phyloP scores from a whole-genome alignment of 345 rosid genomes.

The Citrus hindsii region DNA sequence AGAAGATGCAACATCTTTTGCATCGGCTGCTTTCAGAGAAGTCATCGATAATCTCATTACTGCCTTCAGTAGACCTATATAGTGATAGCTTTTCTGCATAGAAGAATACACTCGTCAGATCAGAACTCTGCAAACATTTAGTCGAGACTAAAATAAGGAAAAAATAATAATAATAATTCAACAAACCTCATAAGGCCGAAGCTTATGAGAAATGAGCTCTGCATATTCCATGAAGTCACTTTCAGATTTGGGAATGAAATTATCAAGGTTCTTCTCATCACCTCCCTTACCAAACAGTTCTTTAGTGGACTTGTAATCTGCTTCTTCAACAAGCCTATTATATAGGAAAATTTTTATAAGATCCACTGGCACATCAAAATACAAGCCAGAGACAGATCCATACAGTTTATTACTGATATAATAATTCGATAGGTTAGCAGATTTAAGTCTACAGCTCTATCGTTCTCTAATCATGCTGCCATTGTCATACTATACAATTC shows the following conservation, averaged over 20 bases:
- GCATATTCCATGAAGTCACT: conserved; percentile 89
- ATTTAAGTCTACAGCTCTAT: background rate
- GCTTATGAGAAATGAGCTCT: conserved; percentile 72
- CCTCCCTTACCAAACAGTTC: conserved; percentile 64
- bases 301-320: conserved; percentile 68
- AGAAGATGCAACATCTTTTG: conserved; percentile 81
- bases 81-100: conserved; percentile 86
- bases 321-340: conserved; percentile 88
- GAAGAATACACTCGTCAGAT: background rate
- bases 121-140: background rate
- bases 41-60: conserved; percentile 80
- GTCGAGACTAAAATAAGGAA: background rate
- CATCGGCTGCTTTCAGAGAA: conserved; percentile 77
- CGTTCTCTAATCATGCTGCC: background rate
- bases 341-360: background rate
- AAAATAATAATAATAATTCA: background rate
- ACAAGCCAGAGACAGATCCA: background rate
- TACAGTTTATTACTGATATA: background rate
- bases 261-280: conserved; percentile 58
- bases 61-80: conserved; percentile 64
- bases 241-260: conserved; percentile 92
- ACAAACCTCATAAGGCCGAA: conserved; percentile 68
- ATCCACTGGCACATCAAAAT: background rate
- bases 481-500: background rate
- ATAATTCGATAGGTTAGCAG: background rate